Evolutionary conservation across 1,139 yeast genomes (phyloP), one percentile per base, ranked within the genome.

Genomic region (Blastobotrys ciferrii): DNA sequence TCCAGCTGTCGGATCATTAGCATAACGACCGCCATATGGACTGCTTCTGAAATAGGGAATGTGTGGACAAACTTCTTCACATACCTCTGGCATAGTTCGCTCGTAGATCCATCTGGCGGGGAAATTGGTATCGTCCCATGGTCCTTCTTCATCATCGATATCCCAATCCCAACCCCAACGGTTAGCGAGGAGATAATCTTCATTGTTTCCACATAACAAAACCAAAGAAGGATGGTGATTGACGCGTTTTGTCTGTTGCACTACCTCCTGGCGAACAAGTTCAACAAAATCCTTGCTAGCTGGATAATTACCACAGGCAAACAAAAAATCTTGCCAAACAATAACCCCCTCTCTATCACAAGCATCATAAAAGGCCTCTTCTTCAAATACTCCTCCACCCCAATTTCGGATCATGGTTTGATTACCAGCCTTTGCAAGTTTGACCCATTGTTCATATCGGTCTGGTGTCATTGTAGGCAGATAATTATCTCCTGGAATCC

Each of bases 321-420:
- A 75, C 76, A 74, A 72, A 54, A 75, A 73, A 58, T 75, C 79
- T 43, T 74, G 78, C 77, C 78, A 75, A 11, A 75, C 70, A 44
- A 75, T 42, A n/a, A 75, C 54, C 1, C 79, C 79, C 3, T 66
- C 53, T 30, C 65, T 48, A 52, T 75, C 78, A 58, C 79, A 75
- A 48, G 66, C 66, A 18, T 64, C 58, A 51, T 72, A 75, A 50
- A 75, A 71, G n/a, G 55, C 51, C 31, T 73, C 75, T 28, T 56
- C 54, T 51, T 75, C 79, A 54, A 71, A 74, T 43, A 60, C 61
- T 0, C 79, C 79, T 14, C 79, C 79, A 14, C 75, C 79, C 79
- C 79, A 75, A 2, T 72, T 67, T 39, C 79, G 58, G 40, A 75
- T 58, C 73, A 74, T 69, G 45, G 71, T 70, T 49, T 72, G 76